Evolutionary conservation across 1,284 basidiomycete species (phyloP), one percentile per base, ranked within the genome.

Genomic region (Cryptococcus maquisensis): DNA sequence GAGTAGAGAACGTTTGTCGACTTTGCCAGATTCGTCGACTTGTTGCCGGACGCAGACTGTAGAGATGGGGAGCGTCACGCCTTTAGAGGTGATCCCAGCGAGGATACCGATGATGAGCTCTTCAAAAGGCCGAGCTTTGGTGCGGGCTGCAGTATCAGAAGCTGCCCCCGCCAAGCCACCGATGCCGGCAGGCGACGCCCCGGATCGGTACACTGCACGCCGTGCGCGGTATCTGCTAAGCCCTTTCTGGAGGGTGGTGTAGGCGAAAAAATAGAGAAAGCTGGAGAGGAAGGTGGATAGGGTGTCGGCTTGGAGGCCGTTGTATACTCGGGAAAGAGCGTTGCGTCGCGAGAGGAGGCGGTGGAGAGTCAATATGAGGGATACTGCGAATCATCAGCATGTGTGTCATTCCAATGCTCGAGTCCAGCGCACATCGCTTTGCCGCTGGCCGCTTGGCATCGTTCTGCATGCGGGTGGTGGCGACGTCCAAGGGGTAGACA

Each of bases 401-500:
- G 23, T 2, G 20, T 21, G 5, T 49, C 28, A 55, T 24, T 18
- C 41, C 45, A 48, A 39, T 13, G 38, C 20, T 2, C 7, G 18
- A 18, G 9, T 12, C n/a, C n/a, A n/a, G 47, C 64, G 48, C 47
- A 67, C 67, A 51, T 53, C 65, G 61, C 40, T 57, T 40, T 15
- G 49, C 45, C 15, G 52, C 43, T 3, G 43, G 26, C 24, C 49
- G 21, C 37, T 52, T 53, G 32, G 53, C 28, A 39, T 52, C 59
- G 37, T 60, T 60, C 59, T 80, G 78, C 26, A 69, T 56, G 5
- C 65, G 59, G 0, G 78, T 78, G 1, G 76, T 76, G 46, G 77
- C 68, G 2, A 79, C 71, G 53, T 80, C 79, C 16, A 80, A 68
- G 10, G 79, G 79, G 57, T 77, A 81, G 21, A 79, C 75, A 44